Percentiles rank a stretch among this genome's conserved stretches.
These are phyloP conservation scores for Phyllosticta ampelicida DNA, from an alignment of 2,329 filamentous ascomycete genomes.

Conservation along the genomic window DNA sequence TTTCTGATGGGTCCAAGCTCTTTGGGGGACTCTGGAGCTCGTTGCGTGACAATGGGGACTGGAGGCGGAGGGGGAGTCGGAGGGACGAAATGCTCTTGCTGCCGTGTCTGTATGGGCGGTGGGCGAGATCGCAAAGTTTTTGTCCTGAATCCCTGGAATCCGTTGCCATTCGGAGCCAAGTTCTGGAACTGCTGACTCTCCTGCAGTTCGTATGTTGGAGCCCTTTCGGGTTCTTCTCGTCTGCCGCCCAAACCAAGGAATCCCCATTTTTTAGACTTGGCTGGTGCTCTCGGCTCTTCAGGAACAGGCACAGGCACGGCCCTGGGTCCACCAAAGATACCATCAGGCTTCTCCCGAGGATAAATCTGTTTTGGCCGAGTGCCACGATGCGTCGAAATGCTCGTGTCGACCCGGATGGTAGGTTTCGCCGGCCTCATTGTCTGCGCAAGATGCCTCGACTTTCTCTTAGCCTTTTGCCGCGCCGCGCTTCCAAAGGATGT, in stretches of 20 bases:
- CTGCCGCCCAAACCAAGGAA: background rate
- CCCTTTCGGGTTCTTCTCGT: background rate
- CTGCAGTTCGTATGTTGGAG: slow-evolving; percentile 3
- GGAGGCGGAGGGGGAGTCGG: slow-evolving; percentile 2
- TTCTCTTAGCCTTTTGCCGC: slow-evolving; percentile 45
- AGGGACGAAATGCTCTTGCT: slow-evolving; percentile 3
- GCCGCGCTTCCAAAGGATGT: slow-evolving; percentile 26
- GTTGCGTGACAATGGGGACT: background rate
- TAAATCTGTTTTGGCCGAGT: slow-evolving; percentile 37
- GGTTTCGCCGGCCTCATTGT: slow-evolving; percentile 38
- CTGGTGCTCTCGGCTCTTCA: background rate
- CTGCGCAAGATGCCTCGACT: slow-evolving; percentile 46
- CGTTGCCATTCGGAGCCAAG: background rate
- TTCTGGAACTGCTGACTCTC: background rate
- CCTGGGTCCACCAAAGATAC: background rate
- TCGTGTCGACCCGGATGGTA: slow-evolving; percentile 59
- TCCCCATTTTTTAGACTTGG: slow-evolving; percentile 7
- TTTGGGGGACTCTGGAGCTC: background rate
- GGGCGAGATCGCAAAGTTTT: slow-evolving; percentile 16
- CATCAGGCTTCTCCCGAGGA: slow-evolving; percentile 19
- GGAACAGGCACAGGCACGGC: background rate
- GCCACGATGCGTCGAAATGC: slow-evolving; percentile 43
- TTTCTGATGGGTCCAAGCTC: background rate
- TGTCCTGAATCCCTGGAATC: slow-evolving; percentile 13
- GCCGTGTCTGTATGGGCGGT: background rate